Percentiles rank a stretch among this genome's conserved stretches.
phyloP scores from a whole-genome alignment of 345 rosid genomes.

The Jatropha curcas region DNA sequence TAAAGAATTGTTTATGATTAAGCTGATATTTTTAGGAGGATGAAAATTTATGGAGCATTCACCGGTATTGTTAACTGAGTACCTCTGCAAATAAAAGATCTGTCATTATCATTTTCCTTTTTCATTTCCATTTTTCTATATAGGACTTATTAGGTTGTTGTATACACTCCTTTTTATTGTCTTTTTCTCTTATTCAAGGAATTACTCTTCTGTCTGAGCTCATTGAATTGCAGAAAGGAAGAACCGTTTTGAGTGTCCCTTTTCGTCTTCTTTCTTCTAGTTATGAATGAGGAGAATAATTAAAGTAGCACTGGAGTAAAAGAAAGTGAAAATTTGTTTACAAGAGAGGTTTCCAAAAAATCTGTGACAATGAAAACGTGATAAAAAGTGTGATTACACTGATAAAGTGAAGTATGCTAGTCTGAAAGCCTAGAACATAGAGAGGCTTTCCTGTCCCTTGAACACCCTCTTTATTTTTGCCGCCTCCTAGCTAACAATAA shows the following conservation, averaged over 20 bases:
- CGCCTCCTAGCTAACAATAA: background rate
- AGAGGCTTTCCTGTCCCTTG: background rate
- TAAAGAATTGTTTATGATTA: background rate
- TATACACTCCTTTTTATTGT: background rate
- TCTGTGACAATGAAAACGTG: background rate
- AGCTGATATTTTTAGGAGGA: background rate
- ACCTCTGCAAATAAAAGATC: background rate
- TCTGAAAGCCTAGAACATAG: background rate
- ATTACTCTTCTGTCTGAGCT: conserved; percentile 3
- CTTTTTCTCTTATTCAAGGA: background rate
- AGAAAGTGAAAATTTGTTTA: too few species aligned
- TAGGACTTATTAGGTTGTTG: background rate
- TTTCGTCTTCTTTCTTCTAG: too few species aligned
- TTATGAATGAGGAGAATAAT: too few species aligned
- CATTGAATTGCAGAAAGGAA: background rate
- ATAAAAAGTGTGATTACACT: background rate
- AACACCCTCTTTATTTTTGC: background rate
- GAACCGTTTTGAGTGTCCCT: too few species aligned
- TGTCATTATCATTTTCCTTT: background rate
- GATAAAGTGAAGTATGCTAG: background rate
- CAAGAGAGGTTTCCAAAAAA: background rate
- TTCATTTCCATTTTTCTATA: background rate
- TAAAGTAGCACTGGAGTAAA: too few species aligned
- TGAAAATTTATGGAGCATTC: background rate
- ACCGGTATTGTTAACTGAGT: background rate